phyloP scores from a whole-genome alignment of 2,329 filamentous ascomycete species.

The Chrysoporthe austroafricana region DNA sequence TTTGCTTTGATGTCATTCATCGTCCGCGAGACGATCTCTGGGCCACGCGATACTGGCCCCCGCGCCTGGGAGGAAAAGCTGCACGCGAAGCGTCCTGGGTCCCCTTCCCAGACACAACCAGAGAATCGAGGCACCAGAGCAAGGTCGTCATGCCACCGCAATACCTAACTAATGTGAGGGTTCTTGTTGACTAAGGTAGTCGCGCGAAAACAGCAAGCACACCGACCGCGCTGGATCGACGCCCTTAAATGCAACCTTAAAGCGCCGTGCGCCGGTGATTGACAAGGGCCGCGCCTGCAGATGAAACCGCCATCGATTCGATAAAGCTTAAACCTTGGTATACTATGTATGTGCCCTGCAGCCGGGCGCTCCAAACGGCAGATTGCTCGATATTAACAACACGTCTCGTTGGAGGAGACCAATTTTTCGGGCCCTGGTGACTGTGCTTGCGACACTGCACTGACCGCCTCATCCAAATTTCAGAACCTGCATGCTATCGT shows the following conservation, averaged over 20 bases:
- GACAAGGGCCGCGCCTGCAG: conserved; percentile 19
- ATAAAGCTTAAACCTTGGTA: conserved; percentile 20
- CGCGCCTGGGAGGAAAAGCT: neutral
- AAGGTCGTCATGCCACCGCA: neutral
- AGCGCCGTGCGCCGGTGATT: conserved; percentile 24
- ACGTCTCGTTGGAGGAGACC: neutral
- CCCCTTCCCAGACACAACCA: too few species aligned
- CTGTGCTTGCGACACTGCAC: neutral
- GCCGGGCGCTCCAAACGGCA: conserved; percentile 2
- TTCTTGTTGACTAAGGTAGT: neutral
- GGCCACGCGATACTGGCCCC: neutral
- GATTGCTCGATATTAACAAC: neutral
- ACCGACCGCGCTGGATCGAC: conserved; percentile 10
- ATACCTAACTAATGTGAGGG: neutral
- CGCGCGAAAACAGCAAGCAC: conserved; percentile 3
- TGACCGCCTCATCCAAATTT: neutral
- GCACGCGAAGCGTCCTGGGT: neutral
- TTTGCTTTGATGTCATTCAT: conserved; percentile 28
- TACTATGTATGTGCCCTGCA: neutral
- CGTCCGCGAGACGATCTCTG: neutral
- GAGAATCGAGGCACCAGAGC: neutral
- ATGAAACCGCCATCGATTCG: conserved; percentile 16
- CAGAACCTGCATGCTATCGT: neutral
- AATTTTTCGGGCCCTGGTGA: neutral
- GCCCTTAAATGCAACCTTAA: conserved; percentile 15